Evolutionary conservation across 177 flowering plant genomes (phyloP), one percentile per base, ranked within the genome.

Genomic region (Vitis hybrid): DNA sequence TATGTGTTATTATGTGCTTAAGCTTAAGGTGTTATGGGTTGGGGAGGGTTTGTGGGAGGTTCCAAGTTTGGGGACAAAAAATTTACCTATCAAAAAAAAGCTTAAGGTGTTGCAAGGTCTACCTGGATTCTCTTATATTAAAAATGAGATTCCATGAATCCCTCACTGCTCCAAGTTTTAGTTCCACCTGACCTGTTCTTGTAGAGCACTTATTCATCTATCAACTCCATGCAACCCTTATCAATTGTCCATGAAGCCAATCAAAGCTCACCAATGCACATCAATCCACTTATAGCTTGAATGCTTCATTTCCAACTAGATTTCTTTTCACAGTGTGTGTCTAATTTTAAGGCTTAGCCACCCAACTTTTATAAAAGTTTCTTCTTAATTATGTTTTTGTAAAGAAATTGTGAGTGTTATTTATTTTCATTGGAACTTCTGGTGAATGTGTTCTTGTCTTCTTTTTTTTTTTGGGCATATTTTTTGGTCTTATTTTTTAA

Each of bases 401-500:
- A 54, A 13, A 17, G 8, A 54, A 54, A 54, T 14, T 54, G n/a
- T 26, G 30, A 26, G 30, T 54, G 57, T 13, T 17, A 15, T 54
- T 54, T 13, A 54, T 54, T 17, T 54, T 54, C 17, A 17, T 5
- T 54, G 15, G n/a, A 14, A 54, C 15, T 15, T 39, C 48, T 39
- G 48, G 48, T 6, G 48, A 6, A 39, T 39, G 48, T 39, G 48
- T 39, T 39, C 48, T 39, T 39, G 48, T 39, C 48, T 39, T 23
- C 21, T 51, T 51, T 62, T 2, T 51, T 65, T 19, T n/a, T 69
- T 57, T 13, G n/a, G 12, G 48, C 48, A 39, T 39, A 39, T 34
- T 49, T 48, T 52, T 21, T 67, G 17, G 21, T 66, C 5, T 64
- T 65, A 57, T 57, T 75, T 48, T 65, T 58, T 69, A 70, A 65